These are phyloP conservation scores for Cryptococcus sp. DNA, from an alignment of 1,284 basidiomycete species.

Conservation along the genomic window DNA sequence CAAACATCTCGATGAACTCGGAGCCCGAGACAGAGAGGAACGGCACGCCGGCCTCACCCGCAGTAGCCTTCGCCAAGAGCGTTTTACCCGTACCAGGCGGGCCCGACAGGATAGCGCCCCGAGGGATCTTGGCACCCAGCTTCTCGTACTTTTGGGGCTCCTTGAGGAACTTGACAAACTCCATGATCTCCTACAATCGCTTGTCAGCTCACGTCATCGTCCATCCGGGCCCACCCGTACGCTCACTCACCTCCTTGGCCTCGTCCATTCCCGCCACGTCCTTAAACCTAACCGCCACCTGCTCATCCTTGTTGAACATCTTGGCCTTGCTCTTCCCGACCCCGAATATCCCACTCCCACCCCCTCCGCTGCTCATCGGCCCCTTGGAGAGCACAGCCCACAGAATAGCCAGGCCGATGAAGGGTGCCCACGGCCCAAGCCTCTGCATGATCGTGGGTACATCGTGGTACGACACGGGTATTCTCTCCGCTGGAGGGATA, in stretches of 20 bases:
- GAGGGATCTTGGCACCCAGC: slow-evolving; percentile 96
- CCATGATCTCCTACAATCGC: slow-evolving; percentile 80
- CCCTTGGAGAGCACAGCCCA: too few species aligned
- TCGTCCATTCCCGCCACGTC: slow-evolving; percentile 99
- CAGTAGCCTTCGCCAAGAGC: slow-evolving; percentile 94
- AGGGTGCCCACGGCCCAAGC: slow-evolving; percentile 64
- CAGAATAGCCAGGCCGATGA: too few species aligned
- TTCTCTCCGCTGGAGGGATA: slow-evolving; percentile 86
- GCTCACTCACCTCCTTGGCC: slow-evolving; percentile 69
- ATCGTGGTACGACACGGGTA: slow-evolving; percentile 95
- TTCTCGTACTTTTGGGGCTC: slow-evolving; percentile 92
- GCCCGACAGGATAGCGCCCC: slow-evolving; percentile 95
- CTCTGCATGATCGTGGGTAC: slow-evolving; percentile 76
- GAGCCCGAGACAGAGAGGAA: slow-evolving; percentile 98
- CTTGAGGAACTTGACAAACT: slow-evolving; percentile 99
- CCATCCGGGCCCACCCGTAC: not conserved
- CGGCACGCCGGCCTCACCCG: slow-evolving; percentile 93
- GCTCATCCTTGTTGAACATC: slow-evolving; percentile 96
- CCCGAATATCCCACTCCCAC: slow-evolving; percentile 88
- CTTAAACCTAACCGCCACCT: slow-evolving; percentile 88
- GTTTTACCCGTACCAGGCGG: slow-evolving; percentile 99
- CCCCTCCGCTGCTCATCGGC: slow-evolving; percentile 58
- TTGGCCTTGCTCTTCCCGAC: slow-evolving; percentile 95
- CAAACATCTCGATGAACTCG: slow-evolving; percentile 99
- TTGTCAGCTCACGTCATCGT: slow-evolving; percentile 2